These are phyloP conservation scores for Lachancea kluyveri DNA, from an alignment of 805 yeast species.

Conservation along the genomic window DNA sequence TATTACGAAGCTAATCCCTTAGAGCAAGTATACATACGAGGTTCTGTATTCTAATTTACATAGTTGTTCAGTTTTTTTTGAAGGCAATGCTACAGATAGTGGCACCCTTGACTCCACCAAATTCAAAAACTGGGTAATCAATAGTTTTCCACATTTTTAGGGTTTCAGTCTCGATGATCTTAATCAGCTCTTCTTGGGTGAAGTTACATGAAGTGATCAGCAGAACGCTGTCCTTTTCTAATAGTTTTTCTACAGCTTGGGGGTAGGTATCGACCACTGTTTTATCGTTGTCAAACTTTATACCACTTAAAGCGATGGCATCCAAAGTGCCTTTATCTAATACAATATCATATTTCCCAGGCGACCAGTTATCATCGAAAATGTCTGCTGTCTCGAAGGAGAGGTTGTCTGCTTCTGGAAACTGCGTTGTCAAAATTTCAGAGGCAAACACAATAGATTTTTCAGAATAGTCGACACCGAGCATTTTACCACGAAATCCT, in stretches of 20 bases:
- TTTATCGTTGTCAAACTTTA: conserved; percentile 39
- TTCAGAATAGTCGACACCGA: conserved; percentile 84
- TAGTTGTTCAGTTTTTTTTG: conserved; percentile 28
- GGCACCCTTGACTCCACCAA: conserved; percentile 86
- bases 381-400: conserved; percentile 67
- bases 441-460: conserved; percentile 73
- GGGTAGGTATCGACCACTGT: conserved; percentile 60
- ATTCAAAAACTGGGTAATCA: conserved; percentile 74
- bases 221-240: conserved; percentile 52
- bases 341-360: conserved; percentile 58
- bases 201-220: conserved; percentile 92
- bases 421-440: conserved; percentile 43
- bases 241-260: conserved; percentile 45
- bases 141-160: conserved; percentile 60
- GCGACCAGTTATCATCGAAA: conserved; percentile 36
- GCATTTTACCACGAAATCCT: conserved; percentile 48
- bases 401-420: conserved; percentile 32
- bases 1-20: conserved; percentile 11
- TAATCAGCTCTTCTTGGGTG: conserved; percentile 68
- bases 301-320: conserved; percentile 84
- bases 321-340: conserved; percentile 95
- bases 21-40: too few relatives aligned
- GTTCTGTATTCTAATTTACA: too few relatives aligned
- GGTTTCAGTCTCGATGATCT: conserved; percentile 40
- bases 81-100: conserved; percentile 87